Conservation (phyloP, 176 grass and related monocot genomes). For the Pontederia crassipes region DNA sequence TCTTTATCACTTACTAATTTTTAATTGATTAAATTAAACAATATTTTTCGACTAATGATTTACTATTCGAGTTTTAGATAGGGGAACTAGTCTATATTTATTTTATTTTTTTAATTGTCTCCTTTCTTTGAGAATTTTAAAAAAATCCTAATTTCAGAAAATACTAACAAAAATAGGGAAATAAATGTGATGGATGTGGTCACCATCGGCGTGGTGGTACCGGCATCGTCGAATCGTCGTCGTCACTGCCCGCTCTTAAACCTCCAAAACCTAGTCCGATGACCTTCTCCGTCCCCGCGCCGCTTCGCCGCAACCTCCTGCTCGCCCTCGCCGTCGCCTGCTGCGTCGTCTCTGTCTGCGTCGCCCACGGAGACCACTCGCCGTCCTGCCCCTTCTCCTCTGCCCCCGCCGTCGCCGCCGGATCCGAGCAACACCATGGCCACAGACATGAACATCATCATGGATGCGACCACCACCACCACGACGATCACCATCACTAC, state of each 20-base stretch:
- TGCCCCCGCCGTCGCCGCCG: conserved; percentile 19
- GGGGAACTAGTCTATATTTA: too few relatives aligned
- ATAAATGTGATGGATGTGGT: conserved; percentile 16
- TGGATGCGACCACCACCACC: conserved; percentile 4
- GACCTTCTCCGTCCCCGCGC: too few relatives aligned
- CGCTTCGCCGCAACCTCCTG: background rate
- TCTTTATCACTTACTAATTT: too few relatives aligned
- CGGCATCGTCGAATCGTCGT: background rate
- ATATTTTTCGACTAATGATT: too few relatives aligned
- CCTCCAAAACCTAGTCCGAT: background rate
- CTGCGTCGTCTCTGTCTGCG: conserved; percentile 7
- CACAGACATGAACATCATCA: conserved; percentile 31
- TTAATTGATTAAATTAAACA: too few relatives aligned
- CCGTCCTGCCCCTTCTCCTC: conserved; percentile 20
- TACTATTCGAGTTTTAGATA: too few relatives aligned
- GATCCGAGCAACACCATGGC: conserved; percentile 8
- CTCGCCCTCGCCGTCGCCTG: conserved; percentile 9
- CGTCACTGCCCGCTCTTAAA: background rate
- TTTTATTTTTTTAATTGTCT: too few relatives aligned
- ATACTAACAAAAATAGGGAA: too few relatives aligned
- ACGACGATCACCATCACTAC: conserved; percentile 12
- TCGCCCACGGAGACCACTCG: conserved; percentile 19
- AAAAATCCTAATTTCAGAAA: too few relatives aligned
- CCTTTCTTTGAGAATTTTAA: too few relatives aligned
- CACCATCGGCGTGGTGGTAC: conserved; percentile 4